These are phyloP conservation scores for Schizothecium vesticola DNA, from an alignment of 495 filamentous ascomycete species.

Conservation along the genomic window DNA sequence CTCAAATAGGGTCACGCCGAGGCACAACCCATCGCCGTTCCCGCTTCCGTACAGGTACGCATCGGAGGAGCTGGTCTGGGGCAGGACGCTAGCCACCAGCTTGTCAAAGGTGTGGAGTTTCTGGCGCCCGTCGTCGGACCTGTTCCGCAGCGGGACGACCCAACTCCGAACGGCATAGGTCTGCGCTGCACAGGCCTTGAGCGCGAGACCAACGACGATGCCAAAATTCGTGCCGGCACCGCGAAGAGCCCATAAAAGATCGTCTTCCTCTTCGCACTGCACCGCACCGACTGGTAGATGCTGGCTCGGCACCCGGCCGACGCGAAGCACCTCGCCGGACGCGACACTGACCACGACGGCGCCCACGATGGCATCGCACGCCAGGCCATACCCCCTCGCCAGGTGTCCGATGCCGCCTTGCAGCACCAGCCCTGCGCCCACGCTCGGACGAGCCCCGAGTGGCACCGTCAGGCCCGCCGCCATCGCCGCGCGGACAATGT, in stretches of 20 bases:
- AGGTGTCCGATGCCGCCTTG: slow-evolving; percentile 63
- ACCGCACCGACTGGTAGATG: slow-evolving; percentile 44
- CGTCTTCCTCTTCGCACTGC: slow-evolving; percentile 43
- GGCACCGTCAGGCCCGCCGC: slow-evolving; percentile 50
- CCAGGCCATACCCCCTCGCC: slow-evolving; percentile 50
- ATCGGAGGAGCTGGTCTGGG: slow-evolving; percentile 47
- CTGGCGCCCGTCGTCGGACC: slow-evolving; percentile 33
- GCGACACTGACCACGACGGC: slow-evolving; percentile 53
- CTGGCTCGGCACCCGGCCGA: slow-evolving; percentile 49
- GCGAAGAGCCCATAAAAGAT: slow-evolving; percentile 57
- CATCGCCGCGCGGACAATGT: slow-evolving; percentile 52
- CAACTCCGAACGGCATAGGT: slow-evolving; percentile 46
- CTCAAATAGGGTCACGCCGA: slow-evolving; percentile 54
- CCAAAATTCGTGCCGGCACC: slow-evolving; percentile 61
- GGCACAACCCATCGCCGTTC: slow-evolving; percentile 41
- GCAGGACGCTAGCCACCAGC: slow-evolving; percentile 37
- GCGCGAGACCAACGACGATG: slow-evolving; percentile 55
- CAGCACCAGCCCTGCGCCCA: slow-evolving; percentile 57
- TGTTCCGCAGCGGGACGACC: slow-evolving; percentile 43
- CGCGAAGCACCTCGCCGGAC: slow-evolving; percentile 43
- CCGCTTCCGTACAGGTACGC: slow-evolving; percentile 53
- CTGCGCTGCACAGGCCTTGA: slow-evolving; percentile 45
- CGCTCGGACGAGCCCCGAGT: slow-evolving; percentile 55
- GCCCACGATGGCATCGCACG: slow-evolving; percentile 58
- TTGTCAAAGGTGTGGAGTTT: slow-evolving; percentile 44